Percentiles rank a stretch among this genome's conserved stretches.
Conservation (phyloP, 2,329 filamentous ascomycete genomes). For the Scedosporium dehoogii region DNA sequence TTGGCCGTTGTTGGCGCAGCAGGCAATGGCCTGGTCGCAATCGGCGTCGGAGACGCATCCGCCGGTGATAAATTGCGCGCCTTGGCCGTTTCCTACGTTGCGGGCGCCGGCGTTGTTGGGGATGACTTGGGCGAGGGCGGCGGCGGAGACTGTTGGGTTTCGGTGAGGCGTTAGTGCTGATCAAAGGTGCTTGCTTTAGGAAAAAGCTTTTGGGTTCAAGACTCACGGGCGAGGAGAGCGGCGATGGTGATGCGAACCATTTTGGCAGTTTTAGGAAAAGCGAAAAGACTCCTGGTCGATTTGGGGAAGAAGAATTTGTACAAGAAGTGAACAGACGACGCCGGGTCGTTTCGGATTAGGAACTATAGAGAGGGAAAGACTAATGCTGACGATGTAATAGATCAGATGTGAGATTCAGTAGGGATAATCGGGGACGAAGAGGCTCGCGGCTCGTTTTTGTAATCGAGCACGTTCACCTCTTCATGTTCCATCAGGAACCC, state of each 20-base stretch:
- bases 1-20: conserved; percentile 18
- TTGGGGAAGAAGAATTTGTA: conserved; percentile 1
- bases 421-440: background rate
- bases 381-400: background rate
- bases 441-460: background rate
- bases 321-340: conserved; percentile 9
- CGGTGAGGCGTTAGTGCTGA: background rate
- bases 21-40: conserved; percentile 12
- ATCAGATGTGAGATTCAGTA: background rate
- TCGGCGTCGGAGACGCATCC: conserved; percentile 18
- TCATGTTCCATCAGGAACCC: background rate
- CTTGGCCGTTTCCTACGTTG: conserved; percentile 16
- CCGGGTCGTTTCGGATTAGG: conserved; percentile 9
- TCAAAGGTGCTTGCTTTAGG: background rate
- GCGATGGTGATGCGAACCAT: conserved; percentile 17
- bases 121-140: conserved; percentile 13
- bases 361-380: background rate
- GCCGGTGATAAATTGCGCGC: conserved; percentile 20
- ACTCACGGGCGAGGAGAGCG: conserved; percentile 15
- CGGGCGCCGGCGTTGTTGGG: conserved; percentile 17
- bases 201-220: conserved; percentile 7
- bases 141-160: conserved; percentile 11
- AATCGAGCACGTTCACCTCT: background rate
- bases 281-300: conserved; percentile 3
- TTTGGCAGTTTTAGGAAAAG: conserved; percentile 2